Percentiles rank a stretch among this genome's conserved stretches.
phyloP scores from a whole-genome alignment of 805 yeast genomes.

The Yamadazyma insecticola region DNA sequence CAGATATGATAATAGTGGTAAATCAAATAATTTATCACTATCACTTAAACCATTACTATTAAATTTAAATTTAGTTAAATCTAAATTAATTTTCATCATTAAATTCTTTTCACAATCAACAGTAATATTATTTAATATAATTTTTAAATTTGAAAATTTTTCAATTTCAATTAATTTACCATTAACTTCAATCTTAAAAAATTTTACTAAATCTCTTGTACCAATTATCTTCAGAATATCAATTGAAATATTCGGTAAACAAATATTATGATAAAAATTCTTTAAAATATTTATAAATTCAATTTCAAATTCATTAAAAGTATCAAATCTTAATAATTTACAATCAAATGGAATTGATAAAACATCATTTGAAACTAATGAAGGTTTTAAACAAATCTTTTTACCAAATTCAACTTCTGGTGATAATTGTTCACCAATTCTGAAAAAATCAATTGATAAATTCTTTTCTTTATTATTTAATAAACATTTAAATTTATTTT shows the following conservation, averaged over 20 bases:
- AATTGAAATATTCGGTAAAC: conserved; percentile 18
- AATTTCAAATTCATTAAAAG: conserved; percentile 14
- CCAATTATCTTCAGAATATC: conserved; percentile 14
- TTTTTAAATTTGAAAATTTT: conserved; percentile 10
- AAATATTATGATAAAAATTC: conserved; percentile 14
- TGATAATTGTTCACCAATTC: conserved; percentile 18
- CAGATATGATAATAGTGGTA: conserved; percentile 12
- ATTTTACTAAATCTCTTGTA: conserved; percentile 12
- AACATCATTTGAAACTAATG: conserved; percentile 9
- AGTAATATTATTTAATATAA: conserved; percentile 8
- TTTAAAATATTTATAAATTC: conserved; percentile 11
- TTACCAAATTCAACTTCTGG: conserved; percentile 12
- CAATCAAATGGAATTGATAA: conserved; percentile 15
- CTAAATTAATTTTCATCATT: conserved; percentile 8
- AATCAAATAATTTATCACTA: conserved; percentile 8
- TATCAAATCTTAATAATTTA: conserved; percentile 14
- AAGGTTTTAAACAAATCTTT: conserved; percentile 8
- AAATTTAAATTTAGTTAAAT: conserved; percentile 8
- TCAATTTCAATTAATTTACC: conserved; percentile 15
- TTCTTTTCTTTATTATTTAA: conserved; percentile 11
- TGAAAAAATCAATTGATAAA: conserved; percentile 19
- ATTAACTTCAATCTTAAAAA: conserved; percentile 19
- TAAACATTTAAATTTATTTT: conserved; percentile 8
- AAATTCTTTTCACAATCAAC: conserved; percentile 9
- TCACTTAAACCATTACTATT: conserved; percentile 10